Base-by-base conservation (phyloP, 2,329 filamentous ascomycete species). In the Chaetomium strumarium region DNA sequence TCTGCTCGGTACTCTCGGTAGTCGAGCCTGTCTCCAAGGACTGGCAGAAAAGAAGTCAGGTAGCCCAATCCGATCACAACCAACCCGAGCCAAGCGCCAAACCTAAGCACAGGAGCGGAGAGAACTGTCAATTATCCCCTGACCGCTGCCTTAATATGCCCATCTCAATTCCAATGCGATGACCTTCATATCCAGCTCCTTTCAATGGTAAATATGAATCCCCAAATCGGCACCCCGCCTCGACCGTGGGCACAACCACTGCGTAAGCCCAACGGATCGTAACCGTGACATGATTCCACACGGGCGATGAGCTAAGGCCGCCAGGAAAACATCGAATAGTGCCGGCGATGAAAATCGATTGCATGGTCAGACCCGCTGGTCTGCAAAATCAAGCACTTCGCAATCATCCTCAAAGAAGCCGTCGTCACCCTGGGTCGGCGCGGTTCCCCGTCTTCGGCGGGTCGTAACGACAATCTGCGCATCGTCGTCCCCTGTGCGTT, bases 341-440 rank as follows among this genome's bases (percentile, higher is more conserved):
- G 20, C 24, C 24, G 24, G 7, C 36, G n/a, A 5, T 3, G 31
- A n/a, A 10, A 31, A 40, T 37, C 20, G 16, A 42, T 47, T 29
- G 43, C 46, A 46, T 30, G 38, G 29, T 38, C 39, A 85, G 31
- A 84, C 81, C 66, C 81, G 73, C 69, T 85, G 81, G 62, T 83
- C 81, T 20, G 90, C 88, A 78, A 93, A 95, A 71, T 95, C 90
- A 57, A 95, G 78, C 52, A 96, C 87, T 67, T 95, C 90, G 61
- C 88, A 93, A 65, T 95, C 90, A 66, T 96, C 89, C 70, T 96
- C 90, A 63, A 95, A 95, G 68, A 95, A 95, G 2, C 86, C 86
- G 51, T 85, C 83, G 52, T 88, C 86, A 41, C 84, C 83, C 37
- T 69, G 66, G 30, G 70, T 67, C 36, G 70, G 74, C 46, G 74